Evolutionary conservation across 2,329 filamentous ascomycete genomes (phyloP).

Genomic region (Fusarium mexicanum): DNA sequence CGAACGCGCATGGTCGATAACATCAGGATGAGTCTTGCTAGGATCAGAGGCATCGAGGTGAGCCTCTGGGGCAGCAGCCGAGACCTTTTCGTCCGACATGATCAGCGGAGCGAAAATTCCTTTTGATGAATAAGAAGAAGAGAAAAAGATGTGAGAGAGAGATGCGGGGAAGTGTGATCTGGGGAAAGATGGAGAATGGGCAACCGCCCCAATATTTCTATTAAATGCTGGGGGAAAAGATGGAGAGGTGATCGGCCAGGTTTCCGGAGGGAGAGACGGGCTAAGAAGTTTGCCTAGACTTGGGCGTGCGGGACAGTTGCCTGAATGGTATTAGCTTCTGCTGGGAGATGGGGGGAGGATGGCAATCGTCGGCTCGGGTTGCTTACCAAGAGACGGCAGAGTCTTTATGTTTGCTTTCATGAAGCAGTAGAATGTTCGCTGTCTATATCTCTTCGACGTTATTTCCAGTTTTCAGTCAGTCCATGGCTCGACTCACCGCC

Average conservation of each 20-base stretch:
- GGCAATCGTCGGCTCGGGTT: background rate
- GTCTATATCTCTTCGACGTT: accelerated
- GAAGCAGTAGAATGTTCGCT: background rate
- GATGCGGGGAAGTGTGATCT: constrained; percentile 21
- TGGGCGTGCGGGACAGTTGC: background rate
- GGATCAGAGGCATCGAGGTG: constrained; percentile 1
- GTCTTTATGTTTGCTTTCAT: background rate
- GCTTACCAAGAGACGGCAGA: background rate
- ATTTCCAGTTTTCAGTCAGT: background rate
- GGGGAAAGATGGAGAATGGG: constrained; percentile 5
- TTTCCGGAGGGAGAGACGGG: background rate
- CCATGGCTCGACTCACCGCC: background rate
- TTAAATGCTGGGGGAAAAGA: background rate
- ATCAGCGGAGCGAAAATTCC: background rate
- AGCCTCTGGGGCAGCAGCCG: constrained; percentile 8
- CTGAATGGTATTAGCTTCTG: constrained; percentile 6
- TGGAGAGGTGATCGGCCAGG: background rate
- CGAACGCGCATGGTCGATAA: constrained; percentile 34
- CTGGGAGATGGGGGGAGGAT: background rate
- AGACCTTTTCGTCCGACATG: constrained; percentile 27
- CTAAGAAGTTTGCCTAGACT: background rate
- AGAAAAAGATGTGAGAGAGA: background rate
- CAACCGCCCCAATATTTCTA: constrained; percentile 4
- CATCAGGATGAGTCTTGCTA: constrained; percentile 31
- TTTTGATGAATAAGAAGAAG: background rate